phyloP scores from a whole-genome alignment of 1,284 basidiomycete species.

The Pterulicium gracile region DNA sequence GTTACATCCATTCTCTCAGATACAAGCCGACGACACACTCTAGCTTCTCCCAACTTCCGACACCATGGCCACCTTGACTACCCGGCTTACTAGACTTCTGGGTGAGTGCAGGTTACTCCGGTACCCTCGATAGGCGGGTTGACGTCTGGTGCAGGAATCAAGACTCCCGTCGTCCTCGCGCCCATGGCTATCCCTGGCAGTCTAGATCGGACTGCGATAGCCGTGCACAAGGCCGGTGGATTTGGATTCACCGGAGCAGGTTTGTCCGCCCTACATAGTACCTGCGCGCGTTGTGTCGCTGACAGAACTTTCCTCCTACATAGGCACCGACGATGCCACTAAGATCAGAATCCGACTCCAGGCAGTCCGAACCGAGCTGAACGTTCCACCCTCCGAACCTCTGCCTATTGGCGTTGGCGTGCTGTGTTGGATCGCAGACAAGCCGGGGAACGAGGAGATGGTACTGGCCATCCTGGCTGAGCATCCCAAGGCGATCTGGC shows the following conservation, averaged over 20 bases:
- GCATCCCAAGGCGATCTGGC: conserved; percentile 18
- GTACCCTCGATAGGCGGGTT: no score
- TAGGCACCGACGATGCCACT: conserved; percentile 12
- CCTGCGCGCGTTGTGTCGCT: neutral
- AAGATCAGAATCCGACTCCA: conserved; percentile 12
- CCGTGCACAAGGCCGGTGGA: no score
- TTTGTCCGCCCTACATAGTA: no score
- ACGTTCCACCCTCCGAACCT: conserved; percentile 10
- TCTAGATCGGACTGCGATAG: no score
- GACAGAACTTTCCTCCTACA: neutral
- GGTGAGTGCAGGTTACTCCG: neutral
- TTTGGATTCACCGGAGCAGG: conserved; percentile 19
- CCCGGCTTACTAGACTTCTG: neutral
- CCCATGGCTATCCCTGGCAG: conserved; percentile 17
- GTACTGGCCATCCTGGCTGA: conserved; percentile 18
- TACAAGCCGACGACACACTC: no score
- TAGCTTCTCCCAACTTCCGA: no score
- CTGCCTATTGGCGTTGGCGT: conserved; percentile 20
- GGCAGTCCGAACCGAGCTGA: conserved; percentile 11
- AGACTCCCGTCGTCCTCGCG: conserved; percentile 18
- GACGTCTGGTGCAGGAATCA: neutral
- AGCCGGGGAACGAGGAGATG: conserved; percentile 18
- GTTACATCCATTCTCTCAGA: no score
- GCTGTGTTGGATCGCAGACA: conserved; percentile 21
- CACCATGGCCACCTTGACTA: neutral